Conservation (phyloP, 495 filamentous ascomycete genomes). For the Penicillium tannophilum region DNA sequence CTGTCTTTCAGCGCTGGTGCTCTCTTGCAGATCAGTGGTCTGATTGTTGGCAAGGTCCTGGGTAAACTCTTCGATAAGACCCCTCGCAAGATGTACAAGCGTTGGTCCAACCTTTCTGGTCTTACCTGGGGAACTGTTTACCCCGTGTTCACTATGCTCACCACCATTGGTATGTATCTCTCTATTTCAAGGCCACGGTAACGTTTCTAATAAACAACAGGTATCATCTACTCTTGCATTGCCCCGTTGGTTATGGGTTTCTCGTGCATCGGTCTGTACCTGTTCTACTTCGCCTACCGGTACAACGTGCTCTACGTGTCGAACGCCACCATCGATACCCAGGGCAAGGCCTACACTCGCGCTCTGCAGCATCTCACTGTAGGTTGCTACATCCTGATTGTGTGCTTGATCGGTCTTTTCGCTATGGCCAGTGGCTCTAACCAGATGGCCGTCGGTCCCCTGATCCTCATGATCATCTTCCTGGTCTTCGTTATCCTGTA, state of each 20-base stretch:
- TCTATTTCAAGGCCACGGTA: neutral
- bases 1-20: constrained; percentile 76
- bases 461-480: constrained; percentile 82
- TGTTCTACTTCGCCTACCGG: constrained; percentile 92
- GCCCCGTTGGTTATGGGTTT: constrained; percentile 90
- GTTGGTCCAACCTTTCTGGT: constrained; percentile 64
- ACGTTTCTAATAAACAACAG: constrained; percentile 39
- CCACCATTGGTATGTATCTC: constrained; percentile 63
- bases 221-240: constrained; percentile 84
- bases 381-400: constrained; percentile 80
- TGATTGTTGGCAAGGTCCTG: constrained; percentile 75
- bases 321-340: constrained; percentile 83
- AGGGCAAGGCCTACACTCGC: constrained; percentile 82
- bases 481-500: constrained; percentile 79
- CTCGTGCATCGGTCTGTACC: constrained; percentile 75
- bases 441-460: constrained; percentile 64
- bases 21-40: constrained; percentile 75
- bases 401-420: constrained; percentile 91
- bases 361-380: constrained; percentile 91
- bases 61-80: constrained; percentile 72
- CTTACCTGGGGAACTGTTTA: constrained; percentile 88
- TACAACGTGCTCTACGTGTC: constrained; percentile 96
- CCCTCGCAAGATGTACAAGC: constrained; percentile 73
- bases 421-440: constrained; percentile 64
- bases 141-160: constrained; percentile 82